Percentiles rank a stretch among this genome's conserved stretches.
Evolutionary conservation across 73 alveolate species (phyloP).

Genomic region (Paramecium pentaurelia): DNA sequence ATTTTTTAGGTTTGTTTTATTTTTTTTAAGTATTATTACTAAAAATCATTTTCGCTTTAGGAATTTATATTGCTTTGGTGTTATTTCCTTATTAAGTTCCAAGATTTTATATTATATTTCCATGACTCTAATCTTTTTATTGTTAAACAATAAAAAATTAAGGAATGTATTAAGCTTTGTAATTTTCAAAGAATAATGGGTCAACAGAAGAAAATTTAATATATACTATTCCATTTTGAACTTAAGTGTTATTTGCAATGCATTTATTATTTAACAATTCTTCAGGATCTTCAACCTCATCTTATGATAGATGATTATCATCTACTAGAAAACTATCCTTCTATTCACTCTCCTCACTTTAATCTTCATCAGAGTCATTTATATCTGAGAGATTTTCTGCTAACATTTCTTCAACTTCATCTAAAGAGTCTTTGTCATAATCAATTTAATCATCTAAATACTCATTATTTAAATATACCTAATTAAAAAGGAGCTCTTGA

Average conservation of each 20-base stretch:
- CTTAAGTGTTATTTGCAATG: background rate
- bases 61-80: background rate
- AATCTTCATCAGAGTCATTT: background rate
- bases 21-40: background rate
- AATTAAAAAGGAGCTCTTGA: background rate
- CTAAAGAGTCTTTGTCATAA: background rate
- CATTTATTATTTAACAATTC: background rate
- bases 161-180: background rate
- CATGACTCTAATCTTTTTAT: background rate
- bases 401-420: background rate
- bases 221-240: background rate
- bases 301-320: background rate
- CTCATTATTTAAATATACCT: background rate
- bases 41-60: background rate
- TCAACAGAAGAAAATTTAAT: background rate
- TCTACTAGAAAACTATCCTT: background rate
- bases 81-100: background rate
- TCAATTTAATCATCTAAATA: background rate
- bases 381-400: background rate
- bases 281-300: conserved; percentile 7
- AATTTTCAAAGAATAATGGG: background rate
- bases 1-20: background rate
- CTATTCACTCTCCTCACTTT: background rate
- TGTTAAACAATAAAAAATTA: background rate
- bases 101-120: background rate